phyloP scores from a whole-genome alignment of 176 grass and related monocot species.

The Cenchrus purpureus region DNA sequence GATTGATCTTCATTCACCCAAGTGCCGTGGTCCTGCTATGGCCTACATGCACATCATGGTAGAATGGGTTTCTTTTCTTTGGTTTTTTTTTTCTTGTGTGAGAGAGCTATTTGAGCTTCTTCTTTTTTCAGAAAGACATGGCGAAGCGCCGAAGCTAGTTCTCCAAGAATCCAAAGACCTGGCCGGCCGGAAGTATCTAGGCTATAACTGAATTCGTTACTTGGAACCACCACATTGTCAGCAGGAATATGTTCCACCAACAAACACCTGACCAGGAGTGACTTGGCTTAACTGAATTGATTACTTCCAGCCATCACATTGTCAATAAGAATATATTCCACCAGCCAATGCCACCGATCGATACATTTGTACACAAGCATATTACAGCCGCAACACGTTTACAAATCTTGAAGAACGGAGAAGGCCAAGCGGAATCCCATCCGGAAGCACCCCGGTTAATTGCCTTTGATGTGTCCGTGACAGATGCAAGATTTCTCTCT shows the following conservation, averaged over 20 bases:
- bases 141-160: not conserved
- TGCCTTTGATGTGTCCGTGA: slow-evolving; percentile 3
- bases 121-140: not conserved
- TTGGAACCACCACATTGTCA: not conserved
- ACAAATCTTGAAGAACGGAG: slow-evolving; percentile 38
- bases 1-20: not conserved
- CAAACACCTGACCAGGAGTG: not conserved
- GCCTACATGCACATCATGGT: not conserved
- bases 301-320: slow-evolving; percentile 11
- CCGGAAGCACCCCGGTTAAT: slow-evolving; percentile 18
- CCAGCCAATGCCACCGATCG: slow-evolving; percentile 4
- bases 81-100: not conserved
- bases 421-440: slow-evolving; percentile 19
- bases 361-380: not conserved
- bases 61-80: not conserved
- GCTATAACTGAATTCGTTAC: slow-evolving; percentile 12
- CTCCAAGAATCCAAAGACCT: not conserved
- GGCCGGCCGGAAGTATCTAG: not conserved
- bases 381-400: slow-evolving; percentile 25
- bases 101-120: not conserved
- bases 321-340: slow-evolving; percentile 37
- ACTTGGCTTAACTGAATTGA: slow-evolving; percentile 19
- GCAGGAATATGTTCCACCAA: slow-evolving; percentile 38
- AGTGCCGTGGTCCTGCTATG: not conserved
- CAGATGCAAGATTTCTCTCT: not conserved